Conservation (phyloP, 805 yeast genomes). For the Candida odintsovae region DNA sequence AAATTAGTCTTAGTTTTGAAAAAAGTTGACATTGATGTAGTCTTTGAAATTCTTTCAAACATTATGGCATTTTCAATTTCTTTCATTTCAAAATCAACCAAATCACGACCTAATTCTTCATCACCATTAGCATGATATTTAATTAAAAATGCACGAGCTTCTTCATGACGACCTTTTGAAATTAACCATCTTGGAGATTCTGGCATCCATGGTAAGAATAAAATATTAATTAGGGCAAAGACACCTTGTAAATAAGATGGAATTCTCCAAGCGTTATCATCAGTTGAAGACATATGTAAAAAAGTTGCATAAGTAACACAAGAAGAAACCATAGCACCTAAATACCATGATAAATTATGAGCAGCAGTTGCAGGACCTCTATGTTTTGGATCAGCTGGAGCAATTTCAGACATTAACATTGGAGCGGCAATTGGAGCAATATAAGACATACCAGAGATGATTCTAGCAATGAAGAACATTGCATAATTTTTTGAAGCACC, state of each 20-base stretch:
- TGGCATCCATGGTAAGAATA: slow-evolving; percentile 35
- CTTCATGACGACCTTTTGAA: slow-evolving; percentile 33
- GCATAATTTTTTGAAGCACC: slow-evolving; percentile 24
- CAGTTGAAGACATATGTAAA: slow-evolving; percentile 14
- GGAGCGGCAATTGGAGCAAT: slow-evolving; percentile 41
- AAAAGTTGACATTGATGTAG: slow-evolving; percentile 34
- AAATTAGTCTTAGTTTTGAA: slow-evolving; percentile 33
- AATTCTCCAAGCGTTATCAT: slow-evolving; percentile 45
- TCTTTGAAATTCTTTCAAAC: slow-evolving; percentile 31
- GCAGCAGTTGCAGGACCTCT: slow-evolving; percentile 36
- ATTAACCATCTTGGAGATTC: slow-evolving; percentile 44
- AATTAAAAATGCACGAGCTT: slow-evolving; percentile 37
- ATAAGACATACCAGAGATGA: slow-evolving; percentile 44
- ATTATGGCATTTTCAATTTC: slow-evolving; percentile 37
- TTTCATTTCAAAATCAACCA: slow-evolving; percentile 34
- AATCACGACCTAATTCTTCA: slow-evolving; percentile 17
- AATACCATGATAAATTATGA: slow-evolving; percentile 46
- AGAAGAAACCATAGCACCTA: slow-evolving; percentile 49
- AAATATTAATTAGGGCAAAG: slow-evolving; percentile 37
- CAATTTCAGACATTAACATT: slow-evolving; percentile 45
- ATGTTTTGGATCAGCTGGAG: slow-evolving; percentile 36
- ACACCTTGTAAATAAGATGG: slow-evolving; percentile 48
- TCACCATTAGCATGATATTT: slow-evolving; percentile 34
- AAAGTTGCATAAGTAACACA: slow-evolving; percentile 45
- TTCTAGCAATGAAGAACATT: slow-evolving; percentile 27